A percentile compares a stretch with the other conserved stretches of the same genome.
Conservation (phyloP, 2,329 filamentous ascomycete genomes). For the Fusarium brevicatenulatum region DNA sequence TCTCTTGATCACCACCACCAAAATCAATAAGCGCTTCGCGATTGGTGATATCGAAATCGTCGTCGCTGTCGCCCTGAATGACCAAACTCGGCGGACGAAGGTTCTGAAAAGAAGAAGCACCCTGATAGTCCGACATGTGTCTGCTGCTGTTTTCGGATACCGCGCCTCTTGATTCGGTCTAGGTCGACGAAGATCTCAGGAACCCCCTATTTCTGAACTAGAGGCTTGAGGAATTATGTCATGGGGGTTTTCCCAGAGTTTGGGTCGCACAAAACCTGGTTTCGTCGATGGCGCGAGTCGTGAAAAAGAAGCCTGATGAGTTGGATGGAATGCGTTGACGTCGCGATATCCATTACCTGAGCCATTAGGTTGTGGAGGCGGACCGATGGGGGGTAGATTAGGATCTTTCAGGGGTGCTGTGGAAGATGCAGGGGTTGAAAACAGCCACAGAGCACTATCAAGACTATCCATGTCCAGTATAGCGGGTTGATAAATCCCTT, state of each 20-base stretch:
- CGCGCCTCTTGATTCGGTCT: conserved; percentile 26
- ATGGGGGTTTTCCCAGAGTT: conserved; percentile 6
- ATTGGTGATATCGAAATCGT: conserved; percentile 20
- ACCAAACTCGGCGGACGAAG: conserved; percentile 43
- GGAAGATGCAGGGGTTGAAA: conserved; percentile 30
- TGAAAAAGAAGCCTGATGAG: conserved; percentile 8
- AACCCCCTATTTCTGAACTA: background rate
- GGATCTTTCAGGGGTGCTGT: conserved; percentile 35
- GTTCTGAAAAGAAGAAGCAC: conserved; percentile 36
- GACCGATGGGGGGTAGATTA: conserved; percentile 16
- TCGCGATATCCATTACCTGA: conserved; percentile 26
- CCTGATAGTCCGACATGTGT: conserved; percentile 38
- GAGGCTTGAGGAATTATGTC: background rate
- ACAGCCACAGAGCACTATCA: conserved; percentile 19
- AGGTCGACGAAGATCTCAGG: conserved; percentile 9
- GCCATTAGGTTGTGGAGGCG: conserved; percentile 20
- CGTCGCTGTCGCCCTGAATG: conserved; percentile 35
- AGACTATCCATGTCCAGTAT: conserved; percentile 13
- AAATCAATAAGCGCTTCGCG: conserved; percentile 14
- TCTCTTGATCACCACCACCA: background rate
- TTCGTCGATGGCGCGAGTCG: conserved; percentile 29
- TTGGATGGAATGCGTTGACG: conserved; percentile 38
- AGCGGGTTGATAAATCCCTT: background rate
- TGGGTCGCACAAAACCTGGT: conserved; percentile 14
- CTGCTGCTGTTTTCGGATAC: conserved; percentile 31